These are phyloP conservation scores for Telfairia occidentalis DNA, from an alignment of 331 rosid species.

Conservation along the genomic window DNA sequence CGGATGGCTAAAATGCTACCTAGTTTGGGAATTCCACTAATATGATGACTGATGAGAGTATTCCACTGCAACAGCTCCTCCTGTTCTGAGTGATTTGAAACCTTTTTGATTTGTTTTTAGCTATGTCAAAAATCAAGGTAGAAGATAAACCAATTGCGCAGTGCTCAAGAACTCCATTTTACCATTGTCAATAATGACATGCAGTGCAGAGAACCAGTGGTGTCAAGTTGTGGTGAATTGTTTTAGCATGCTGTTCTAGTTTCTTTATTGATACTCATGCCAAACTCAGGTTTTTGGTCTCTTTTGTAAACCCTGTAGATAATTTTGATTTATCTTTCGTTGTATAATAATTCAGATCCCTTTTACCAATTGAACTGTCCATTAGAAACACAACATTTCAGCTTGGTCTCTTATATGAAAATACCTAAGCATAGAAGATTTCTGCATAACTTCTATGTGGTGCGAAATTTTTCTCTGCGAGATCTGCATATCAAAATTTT, in stretches of 20 bases:
- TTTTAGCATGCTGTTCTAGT: background rate
- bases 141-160: background rate
- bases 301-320: background rate
- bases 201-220: background rate
- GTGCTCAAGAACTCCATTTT: background rate
- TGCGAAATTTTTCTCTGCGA: background rate
- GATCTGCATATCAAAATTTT: background rate
- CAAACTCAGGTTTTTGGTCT: conserved; percentile 8
- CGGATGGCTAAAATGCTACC: background rate
- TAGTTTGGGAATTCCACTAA: background rate
- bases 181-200: background rate
- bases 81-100: background rate
- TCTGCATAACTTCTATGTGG: background rate
- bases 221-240: background rate
- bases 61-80: background rate
- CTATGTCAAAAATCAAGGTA: background rate
- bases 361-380: background rate
- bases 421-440: background rate
- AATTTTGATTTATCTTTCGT: background rate
- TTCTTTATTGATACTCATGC: background rate
- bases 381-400: background rate
- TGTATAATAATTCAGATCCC: background rate
- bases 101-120: background rate
- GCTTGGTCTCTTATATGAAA: background rate
- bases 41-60: background rate